Evolutionary conservation across 1,284 basidiomycete genomes (phyloP), one percentile per base, ranked within the genome.

Genomic region (Heterobasidion annosum): DNA sequence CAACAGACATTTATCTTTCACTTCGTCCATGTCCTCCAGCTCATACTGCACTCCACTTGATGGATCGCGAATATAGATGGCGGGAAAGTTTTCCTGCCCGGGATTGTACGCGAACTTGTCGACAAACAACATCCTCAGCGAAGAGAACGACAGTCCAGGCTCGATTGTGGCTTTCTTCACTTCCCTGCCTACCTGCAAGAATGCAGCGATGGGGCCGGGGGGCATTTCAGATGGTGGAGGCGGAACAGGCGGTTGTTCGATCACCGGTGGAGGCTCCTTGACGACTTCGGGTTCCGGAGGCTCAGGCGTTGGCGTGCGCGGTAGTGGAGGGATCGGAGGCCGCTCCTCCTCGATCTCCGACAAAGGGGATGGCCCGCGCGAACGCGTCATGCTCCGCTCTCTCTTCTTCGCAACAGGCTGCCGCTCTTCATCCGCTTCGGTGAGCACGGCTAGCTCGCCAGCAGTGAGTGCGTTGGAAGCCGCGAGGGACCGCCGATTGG

Each of bases 31-130:
- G 67, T 98, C 91, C 68, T 99, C 96, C 49, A 99, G 75, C 70
- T 98, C 94, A 66, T 98, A 99, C 65, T 93, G 88, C 52, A 98
- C 90, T 8, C 93, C 93, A 56, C 89, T 94, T 35, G 81, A 82
- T 3, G 87, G 86, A 71, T 98, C 96, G 8, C 93, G 87, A 55
- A 98, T 87, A 66, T 98, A 98, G 54, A 99, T 96, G 16, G 91
- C 88, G 9, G 96, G 96, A 65, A 98, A 98, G 64, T 97, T 91
- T 56, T 93, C 93, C 70, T 88, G 79, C 1, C 91, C 87, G 0
- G 96, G 93, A 64, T 91, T 95, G 68, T 97, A 98, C 40, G 91
- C 86, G 64, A 99, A 99, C 62, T 85, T 88, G 71, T 98, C 95
- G 63, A 98, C 91, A 65, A 99, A 99, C 25, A 98, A 71, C 64